Evolutionary conservation across 352 stramenopile species (phyloP).

Genomic region (Phytophthora capsici): DNA sequence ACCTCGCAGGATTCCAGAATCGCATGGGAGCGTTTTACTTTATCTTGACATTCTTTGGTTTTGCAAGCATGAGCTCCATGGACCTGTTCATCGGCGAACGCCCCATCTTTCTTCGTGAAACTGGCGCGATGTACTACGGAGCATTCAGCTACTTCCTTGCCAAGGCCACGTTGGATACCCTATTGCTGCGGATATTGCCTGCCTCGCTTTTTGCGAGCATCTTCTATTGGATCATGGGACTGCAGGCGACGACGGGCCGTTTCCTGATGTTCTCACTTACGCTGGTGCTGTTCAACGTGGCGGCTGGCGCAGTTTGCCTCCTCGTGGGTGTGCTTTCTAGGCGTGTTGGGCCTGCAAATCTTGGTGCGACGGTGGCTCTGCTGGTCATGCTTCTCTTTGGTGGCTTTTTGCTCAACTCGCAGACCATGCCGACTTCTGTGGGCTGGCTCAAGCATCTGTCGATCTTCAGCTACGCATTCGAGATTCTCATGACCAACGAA

Average conservation of each 20-base stretch:
- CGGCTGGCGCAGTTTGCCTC: slow-evolving; percentile 75
- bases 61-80: slow-evolving; percentile 87
- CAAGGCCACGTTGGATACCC: slow-evolving; percentile 76
- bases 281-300: slow-evolving; percentile 84
- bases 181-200: slow-evolving; percentile 77
- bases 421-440: slow-evolving; percentile 74
- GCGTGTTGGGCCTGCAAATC: slow-evolving; percentile 75
- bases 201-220: slow-evolving; percentile 82
- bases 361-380: slow-evolving; percentile 74
- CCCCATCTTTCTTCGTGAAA: slow-evolving; percentile 79
- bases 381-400: slow-evolving; percentile 87
- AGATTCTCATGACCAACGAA: slow-evolving; percentile 89
- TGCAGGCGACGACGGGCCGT: slow-evolving; percentile 60
- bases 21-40: slow-evolving; percentile 88
- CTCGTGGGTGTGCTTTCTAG: slow-evolving; percentile 72
- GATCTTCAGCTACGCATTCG: slow-evolving; percentile 89
- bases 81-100: slow-evolving; percentile 82
- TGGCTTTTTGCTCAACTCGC: slow-evolving; percentile 88
- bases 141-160: slow-evolving; percentile 83
- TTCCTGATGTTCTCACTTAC: slow-evolving; percentile 77
- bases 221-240: slow-evolving; percentile 90
- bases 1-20: slow-evolving; percentile 87
- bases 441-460: slow-evolving; percentile 82
- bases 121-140: slow-evolving; percentile 80
- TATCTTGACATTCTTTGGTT: slow-evolving; percentile 87